Evolutionary conservation across 2,329 filamentous ascomycete species (phyloP).

Genomic region (Aspergillus hiratsukae): DNA sequence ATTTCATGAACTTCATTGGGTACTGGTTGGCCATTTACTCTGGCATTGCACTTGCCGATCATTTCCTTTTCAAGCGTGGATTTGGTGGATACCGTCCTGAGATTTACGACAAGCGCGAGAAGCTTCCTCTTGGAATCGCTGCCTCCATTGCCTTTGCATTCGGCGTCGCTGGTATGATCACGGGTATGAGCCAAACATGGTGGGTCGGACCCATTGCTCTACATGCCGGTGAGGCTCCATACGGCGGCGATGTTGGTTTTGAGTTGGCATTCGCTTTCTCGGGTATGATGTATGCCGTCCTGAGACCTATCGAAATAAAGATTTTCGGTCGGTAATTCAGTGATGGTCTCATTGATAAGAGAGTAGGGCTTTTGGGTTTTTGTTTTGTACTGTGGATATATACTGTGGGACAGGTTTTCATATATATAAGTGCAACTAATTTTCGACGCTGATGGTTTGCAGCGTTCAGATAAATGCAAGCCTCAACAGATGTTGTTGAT

Average conservation of each 20-base stretch:
- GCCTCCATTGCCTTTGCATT: slow-evolving; percentile 60
- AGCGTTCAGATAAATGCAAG: background rate
- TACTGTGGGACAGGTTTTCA: background rate
- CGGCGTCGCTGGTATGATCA: slow-evolving; percentile 61
- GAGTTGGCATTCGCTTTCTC: slow-evolving; percentile 63
- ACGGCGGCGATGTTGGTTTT: slow-evolving; percentile 57
- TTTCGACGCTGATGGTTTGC: background rate
- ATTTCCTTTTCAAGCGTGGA: slow-evolving; percentile 63
- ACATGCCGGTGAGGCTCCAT: slow-evolving; percentile 48
- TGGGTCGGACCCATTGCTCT: slow-evolving; percentile 63
- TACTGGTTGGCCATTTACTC: slow-evolving; percentile 76
- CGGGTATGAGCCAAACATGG: slow-evolving; percentile 68
- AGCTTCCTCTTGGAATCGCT: slow-evolving; percentile 61
- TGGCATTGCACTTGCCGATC: slow-evolving; percentile 61
- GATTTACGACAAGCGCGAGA: slow-evolving; percentile 53
- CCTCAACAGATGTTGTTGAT: background rate
- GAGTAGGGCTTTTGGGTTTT: background rate
- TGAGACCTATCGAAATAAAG: slow-evolving; percentile 50
- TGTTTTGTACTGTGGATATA: background rate
- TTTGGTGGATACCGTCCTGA: slow-evolving; percentile 57
- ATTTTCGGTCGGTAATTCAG: slow-evolving; percentile 36
- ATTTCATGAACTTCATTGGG: slow-evolving; percentile 64
- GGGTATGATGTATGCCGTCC: slow-evolving; percentile 47
- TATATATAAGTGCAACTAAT: slow-evolving; percentile 7
- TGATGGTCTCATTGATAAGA: slow-evolving; percentile 3